A percentile compares a stretch with the other conserved stretches of the same genome.
These are phyloP conservation scores for Brassica rapa DNA, from an alignment of 345 rosid species.

Conservation along the genomic window DNA sequence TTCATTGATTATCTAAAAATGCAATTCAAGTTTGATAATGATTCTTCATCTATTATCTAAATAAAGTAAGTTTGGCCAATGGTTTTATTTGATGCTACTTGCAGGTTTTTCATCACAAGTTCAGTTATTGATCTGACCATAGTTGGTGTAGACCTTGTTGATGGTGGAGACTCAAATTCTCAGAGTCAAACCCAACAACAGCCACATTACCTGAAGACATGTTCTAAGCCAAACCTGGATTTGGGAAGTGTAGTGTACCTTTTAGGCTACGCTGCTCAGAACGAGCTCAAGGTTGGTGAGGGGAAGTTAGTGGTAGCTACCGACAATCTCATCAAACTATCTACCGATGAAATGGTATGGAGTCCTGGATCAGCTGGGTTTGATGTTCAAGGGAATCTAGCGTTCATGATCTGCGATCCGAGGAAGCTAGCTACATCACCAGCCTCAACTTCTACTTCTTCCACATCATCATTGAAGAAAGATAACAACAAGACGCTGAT, in stretches of 20 bases:
- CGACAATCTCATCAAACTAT: conserved; percentile 85
- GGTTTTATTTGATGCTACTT: conserved; percentile 20
- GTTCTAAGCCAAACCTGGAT: conserved; percentile 76
- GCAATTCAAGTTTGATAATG: conserved; percentile 7
- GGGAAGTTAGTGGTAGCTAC: conserved; percentile 95
- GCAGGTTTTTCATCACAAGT: conserved; percentile 94
- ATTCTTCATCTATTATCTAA: conserved; percentile 22
- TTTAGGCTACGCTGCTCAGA: conserved; percentile 64
- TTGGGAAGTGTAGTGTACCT: conserved; percentile 76
- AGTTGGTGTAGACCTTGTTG: conserved; percentile 71
- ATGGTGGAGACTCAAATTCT: conserved; percentile 77
- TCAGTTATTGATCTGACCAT: conserved; percentile 89
- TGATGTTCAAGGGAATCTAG: conserved; percentile 87
- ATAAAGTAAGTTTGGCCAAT: conserved; percentile 21
- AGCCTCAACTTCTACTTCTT: conserved; percentile 66
- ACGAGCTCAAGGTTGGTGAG: conserved; percentile 73
- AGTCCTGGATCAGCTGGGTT: conserved; percentile 95
- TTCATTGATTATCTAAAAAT: no score
- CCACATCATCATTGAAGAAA: conserved; percentile 50
- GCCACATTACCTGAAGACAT: conserved; percentile 78
- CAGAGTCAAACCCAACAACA: conserved; percentile 77
- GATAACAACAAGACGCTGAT: conserved; percentile 59
- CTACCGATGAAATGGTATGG: conserved; percentile 77
- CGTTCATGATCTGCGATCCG: conserved; percentile 98
- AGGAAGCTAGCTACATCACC: conserved; percentile 94